Conservation (phyloP, 257 asterid species). For the Solanum appendiculatum region DNA sequence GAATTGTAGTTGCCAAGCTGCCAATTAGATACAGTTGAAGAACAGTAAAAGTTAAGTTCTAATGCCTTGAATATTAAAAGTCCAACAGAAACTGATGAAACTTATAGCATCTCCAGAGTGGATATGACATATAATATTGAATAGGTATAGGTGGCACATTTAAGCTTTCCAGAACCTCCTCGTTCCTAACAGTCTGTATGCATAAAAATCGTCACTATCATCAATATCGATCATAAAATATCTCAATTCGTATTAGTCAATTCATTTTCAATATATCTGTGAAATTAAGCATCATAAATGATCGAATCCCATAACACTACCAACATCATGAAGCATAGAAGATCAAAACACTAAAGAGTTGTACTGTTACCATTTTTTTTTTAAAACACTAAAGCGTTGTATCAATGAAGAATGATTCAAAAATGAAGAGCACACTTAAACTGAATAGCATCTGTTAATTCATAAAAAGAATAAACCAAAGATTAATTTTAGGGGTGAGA, state of each 20-base stretch:
- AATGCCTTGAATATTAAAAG: no score
- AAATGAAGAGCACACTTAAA: neutral
- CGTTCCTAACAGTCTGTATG: constrained; percentile 82
- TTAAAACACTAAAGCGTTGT: neutral
- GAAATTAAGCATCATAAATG: no score
- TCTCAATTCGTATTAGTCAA: no score
- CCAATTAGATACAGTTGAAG: no score
- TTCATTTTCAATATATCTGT: no score
- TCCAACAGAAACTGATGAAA: no score
- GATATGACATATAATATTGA: no score
- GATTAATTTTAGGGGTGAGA: neutral
- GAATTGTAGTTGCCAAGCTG: no score
- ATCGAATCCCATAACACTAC: neutral
- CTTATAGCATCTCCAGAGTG: no score
- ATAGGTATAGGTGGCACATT: constrained; percentile 70
- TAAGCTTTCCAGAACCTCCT: constrained; percentile 67
- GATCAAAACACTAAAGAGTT: neutral
- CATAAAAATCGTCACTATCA: neutral
- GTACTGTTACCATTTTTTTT: neutral
- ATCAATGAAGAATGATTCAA: neutral
- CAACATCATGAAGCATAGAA: neutral
- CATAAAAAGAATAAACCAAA: neutral
- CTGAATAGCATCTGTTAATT: neutral
- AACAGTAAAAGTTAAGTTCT: no score
- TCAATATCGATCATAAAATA: no score